Base-by-base conservation (phyloP, 169 alveolate species). In the Plasmodium reichenowi region DNA sequence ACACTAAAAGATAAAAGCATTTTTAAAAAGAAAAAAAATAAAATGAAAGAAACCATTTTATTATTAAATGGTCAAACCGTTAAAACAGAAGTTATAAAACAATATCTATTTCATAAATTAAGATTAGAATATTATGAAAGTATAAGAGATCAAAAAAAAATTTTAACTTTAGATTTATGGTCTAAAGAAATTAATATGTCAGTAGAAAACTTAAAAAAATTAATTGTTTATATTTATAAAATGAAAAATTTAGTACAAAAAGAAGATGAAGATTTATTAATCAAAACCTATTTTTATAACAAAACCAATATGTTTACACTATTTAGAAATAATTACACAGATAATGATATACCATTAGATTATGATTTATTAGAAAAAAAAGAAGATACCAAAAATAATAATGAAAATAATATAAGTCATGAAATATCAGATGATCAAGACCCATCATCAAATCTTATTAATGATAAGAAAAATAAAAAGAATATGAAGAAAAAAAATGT, bases 81-180 rank as follows among this genome's bases (percentile, higher is more conserved):
- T 1, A 83, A 70, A 4, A 71, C 72, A 7, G 91, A 83, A 20
- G 85, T 70, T 20, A 50, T 83, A 20, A 83, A 83, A 26, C 86
- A 83, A 17, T 83, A 83, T 48, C 8, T 83, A 47, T 83, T 83
- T 47, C 72, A 83, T 58, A 83, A 83, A 17, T 83, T 70, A 83
- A 70, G 85, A 67, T 58, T 83, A 70, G 91, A 83, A 48, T 83
- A 83, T 70, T 83, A 83, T 59, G 91, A 83, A 62, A 83, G 64
- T 17, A 83, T 83, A 58, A 83, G 91, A 60, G 91, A 83, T 48
- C 83, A 83, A 50, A 83, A 83, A 45, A 83, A 83, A 13, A 83
- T 83, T 2, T 73, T 83, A 29, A 83, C 86, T 2, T 32, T 83
- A 62, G 91, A 83, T 20, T 60, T 83, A 70, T 83, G 91, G 91